Percentiles rank a stretch among this genome's conserved stretches.
phyloP scores from a whole-genome alignment of 441 rosid genomes.

The Populus hybrid region DNA sequence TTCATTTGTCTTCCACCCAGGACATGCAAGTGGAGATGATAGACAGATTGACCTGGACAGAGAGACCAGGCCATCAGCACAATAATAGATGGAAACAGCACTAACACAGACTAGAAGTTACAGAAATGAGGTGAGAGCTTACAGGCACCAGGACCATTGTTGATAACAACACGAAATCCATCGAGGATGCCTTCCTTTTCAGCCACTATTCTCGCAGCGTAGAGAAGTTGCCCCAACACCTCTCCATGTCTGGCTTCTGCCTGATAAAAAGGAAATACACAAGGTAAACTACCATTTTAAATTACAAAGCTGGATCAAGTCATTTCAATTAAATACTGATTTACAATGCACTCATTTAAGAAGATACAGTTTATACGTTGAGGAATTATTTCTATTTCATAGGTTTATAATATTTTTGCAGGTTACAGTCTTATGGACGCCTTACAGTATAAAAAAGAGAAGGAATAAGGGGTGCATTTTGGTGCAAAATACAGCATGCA shows the following conservation, averaged over 20 bases:
- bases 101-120: not conserved
- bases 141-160: constrained; percentile 77
- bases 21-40: constrained; percentile 87
- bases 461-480: not conserved
- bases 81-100: not conserved
- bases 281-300: not conserved
- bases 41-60: constrained; percentile 80
- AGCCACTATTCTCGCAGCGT: constrained; percentile 79
- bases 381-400: not conserved
- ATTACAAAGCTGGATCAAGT: not conserved
- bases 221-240: constrained; percentile 70
- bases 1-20: constrained; percentile 88
- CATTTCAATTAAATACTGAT: not conserved
- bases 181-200: constrained; percentile 82
- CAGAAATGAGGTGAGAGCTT: constrained; percentile 34
- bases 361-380: not conserved
- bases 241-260: constrained; percentile 72
- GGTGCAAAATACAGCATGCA: not conserved
- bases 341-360: not conserved
- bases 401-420: too few species aligned
- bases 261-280: constrained; percentile 31
- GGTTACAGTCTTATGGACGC: not conserved
- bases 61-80: constrained; percentile 1
- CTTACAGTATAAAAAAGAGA: not conserved
- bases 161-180: constrained; percentile 86